Base-by-base conservation (phyloP, 495 filamentous ascomycete species). In the Bombardia bombarda region DNA sequence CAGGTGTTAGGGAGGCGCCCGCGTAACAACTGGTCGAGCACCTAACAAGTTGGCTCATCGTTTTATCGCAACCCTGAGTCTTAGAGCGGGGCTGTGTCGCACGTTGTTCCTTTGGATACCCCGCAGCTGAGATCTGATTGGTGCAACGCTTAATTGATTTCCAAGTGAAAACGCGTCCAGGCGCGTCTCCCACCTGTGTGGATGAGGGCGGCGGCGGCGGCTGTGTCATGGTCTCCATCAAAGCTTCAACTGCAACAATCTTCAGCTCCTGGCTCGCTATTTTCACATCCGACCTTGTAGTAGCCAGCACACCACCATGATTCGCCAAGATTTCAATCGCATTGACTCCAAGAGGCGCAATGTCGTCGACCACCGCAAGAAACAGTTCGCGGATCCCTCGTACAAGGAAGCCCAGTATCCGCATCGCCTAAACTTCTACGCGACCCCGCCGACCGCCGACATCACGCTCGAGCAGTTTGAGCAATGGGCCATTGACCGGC, bases 391-490 rank as follows among this genome's bases (percentile, higher is more conserved):
- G 37, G 65, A 74, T 8, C 74, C 84, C 3, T 62, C 72, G 8
- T 90, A 77, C 69, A 77, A 84, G 66, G 75, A 83, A 48, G 69
- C 80, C 33, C 70, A 86, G 23, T 99, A 96, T 58, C 75, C 79
- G 13, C 76, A 92, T 65, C 83, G 88, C 41, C 73, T 99, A 52
- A 99, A 90, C 70, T 86, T 95, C 66, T 99, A 99, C 67, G 74
- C 75, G 20, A 72, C 73, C 17, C 90, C 93, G 23, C 93, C 93
- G 0, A 95, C 88, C 1, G 83, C 83, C 19, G 93, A 99, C 52
- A 88, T 99, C 62, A 95, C 87, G 3, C 82, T 99, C 34, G 93
- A 99, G 61, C 79, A 97, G 54, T 99, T 99, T 56, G 93, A 99
- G 56, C 86, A 95, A 76, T 99, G 93, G 93, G 93, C 90, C n/a